Base-by-base conservation (phyloP, 768 basidiomycete genomes). In the Amanita muscaria region DNA sequence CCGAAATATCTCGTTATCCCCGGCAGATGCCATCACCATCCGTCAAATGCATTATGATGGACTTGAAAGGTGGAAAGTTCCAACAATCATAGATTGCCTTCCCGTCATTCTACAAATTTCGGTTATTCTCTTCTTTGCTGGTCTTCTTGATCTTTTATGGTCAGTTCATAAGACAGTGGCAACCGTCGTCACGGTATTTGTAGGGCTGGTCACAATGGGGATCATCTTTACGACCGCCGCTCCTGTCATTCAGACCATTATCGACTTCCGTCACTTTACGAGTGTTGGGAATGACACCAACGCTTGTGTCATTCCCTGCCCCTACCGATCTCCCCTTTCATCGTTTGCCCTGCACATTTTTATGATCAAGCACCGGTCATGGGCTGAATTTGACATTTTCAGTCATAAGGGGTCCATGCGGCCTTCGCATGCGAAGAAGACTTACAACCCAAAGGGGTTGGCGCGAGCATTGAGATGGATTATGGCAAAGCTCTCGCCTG, bases 261-360 rank as follows among this genome's bases (percentile, higher is more conserved):
- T 47, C 10, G 42, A 39, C 23, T 22, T 44, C n/a, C 40, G 40
- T 8, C 19, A 46, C 33, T 35, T 51, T 12, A 22, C 33, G 35
- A n/a, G n/a, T n/a, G n/a, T n/a, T n/a, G n/a, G n/a, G n/a, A n/a
- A n/a, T n/a, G n/a, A n/a, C n/a, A n/a, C n/a, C n/a, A n/a, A n/a
- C n/a, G n/a, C n/a, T n/a, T n/a, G n/a, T n/a, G n/a, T n/a, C n/a
- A n/a, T n/a, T n/a, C 50, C 8, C 42, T 60, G 59, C 27, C 56
- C 59, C 5, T 59, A 56, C 49, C 59, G 57, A 45, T 59, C 56
- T 10, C 56, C 57, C 1, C 56, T 59, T 40, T 54, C 59, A 4
- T 57, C 56, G 9, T 55, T 59, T 41, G 49, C 49, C 36, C 38
- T 43, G 8, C 38, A 7, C 33, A 15, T 7, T 7, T 5, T 6